These are phyloP conservation scores for Gelatoporia subvermispora DNA, from an alignment of 768 basidiomycete species.

Conservation along the genomic window DNA sequence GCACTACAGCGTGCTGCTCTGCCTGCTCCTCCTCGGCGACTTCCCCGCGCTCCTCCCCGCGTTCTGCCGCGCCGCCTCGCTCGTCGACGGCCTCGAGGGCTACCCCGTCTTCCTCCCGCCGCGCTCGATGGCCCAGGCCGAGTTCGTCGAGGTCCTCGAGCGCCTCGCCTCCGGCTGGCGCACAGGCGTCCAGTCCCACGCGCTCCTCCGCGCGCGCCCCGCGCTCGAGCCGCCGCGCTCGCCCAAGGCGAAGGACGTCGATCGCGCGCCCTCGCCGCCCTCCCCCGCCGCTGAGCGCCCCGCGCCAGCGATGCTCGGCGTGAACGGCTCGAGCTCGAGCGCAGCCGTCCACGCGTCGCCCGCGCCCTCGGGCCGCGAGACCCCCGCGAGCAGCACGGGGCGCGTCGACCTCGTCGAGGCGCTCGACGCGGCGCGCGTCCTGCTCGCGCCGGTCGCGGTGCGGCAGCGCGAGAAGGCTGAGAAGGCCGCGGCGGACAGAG, in stretches of 20 bases:
- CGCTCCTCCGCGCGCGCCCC: conserved; percentile 30
- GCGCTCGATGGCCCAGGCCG: conserved; percentile 85
- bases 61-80: conserved; percentile 59
- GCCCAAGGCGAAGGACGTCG: conserved; percentile 20
- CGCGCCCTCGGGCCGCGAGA: conserved; percentile 13
- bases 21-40: conserved; percentile 74
- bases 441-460: conserved; percentile 66
- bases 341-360: conserved; percentile 15
- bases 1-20: conserved; percentile 74
- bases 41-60: conserved; percentile 56
- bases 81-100: conserved; percentile 81
- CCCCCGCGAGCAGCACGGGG: conserved; percentile 14
- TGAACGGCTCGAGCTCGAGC: conserved; percentile 27
- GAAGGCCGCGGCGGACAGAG: conserved; percentile 47
- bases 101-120: conserved; percentile 87
- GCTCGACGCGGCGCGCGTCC: conserved; percentile 65
- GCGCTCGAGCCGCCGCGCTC: conserved; percentile 36
- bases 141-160: conserved; percentile 82
- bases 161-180: conserved; percentile 76
- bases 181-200: conserved; percentile 57
- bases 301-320: conserved; percentile 18
- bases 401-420: conserved; percentile 44
- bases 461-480: conserved; percentile 58
- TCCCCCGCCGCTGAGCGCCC: conserved; percentile 21
- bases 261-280: conserved; percentile 18